Base-by-base conservation (phyloP, 2,329 filamentous ascomycete species). In the Penicillium nordicum region DNA sequence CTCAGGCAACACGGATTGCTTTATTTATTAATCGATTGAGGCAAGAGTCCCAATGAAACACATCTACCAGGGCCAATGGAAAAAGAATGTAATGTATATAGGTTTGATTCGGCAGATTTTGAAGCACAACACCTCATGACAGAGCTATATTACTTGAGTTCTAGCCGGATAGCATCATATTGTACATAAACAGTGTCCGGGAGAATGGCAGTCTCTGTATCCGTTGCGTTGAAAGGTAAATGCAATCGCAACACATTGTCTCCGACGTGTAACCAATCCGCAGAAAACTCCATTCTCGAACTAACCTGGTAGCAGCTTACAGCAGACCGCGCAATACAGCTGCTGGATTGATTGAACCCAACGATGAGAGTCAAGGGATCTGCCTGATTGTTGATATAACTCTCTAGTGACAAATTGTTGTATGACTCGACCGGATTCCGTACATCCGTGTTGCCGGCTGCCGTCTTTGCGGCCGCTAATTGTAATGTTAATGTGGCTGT, bases 141-240 rank as follows among this genome's bases (percentile, higher is more conserved):
- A 9, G 8, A 38, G 37, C 9, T 18, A 14, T 5, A 41, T 46
- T 32, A 59, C 27, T 56, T 21, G 29, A 87, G 66, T 65, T 88
- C 85, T 45, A 88, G 63, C 49, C 84, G 76, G 66, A 88, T 63
- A 2, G 85, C 84, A 72, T 88, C 85, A 60, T 88, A 88, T 73
- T 88, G 84, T 6, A 88, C 80, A 68, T 88, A 88, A 0, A 84
- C 75, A 0, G 78, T 79, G 42, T 72, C 71, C 0, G 84, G 78
- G 54, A 87, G 61, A 9, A 86, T 49, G 0, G 85, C 84, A 30
- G 79, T 79, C 71, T 87, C 83, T 16, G 80, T 80, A 61, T 85
- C 77, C 4, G 82, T 86, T 1, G 79, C 84, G 46, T 85, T 83
- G 45, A 76, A 81, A 11, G 85, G 85, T 56, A 88, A 63, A 59